Percentiles rank a stretch among this genome's conserved stretches.
Conservation (phyloP, 139 green algal genomes). For the Eudorina sp. region DNA sequence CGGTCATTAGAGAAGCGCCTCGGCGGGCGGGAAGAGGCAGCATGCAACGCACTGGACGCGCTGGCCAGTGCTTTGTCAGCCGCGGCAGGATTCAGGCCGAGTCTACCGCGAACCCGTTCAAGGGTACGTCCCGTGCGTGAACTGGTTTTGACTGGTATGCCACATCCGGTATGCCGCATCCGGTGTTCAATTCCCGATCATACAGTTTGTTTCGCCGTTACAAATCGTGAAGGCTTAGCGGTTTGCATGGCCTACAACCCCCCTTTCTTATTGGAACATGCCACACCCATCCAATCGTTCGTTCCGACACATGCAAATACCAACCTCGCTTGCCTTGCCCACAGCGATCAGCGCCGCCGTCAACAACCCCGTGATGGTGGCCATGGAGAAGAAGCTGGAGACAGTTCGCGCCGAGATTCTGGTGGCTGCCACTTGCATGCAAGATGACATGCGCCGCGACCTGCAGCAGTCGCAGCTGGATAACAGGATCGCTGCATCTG, state of each 20-base stretch:
- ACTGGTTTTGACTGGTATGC: no score
- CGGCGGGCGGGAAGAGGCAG: constrained; percentile 1
- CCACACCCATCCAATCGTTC: no score
- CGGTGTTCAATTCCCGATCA: no score
- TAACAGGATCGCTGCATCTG: background rate
- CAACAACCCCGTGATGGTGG: constrained; percentile 47
- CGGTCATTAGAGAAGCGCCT: constrained; percentile 14
- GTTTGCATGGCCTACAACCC: no score
- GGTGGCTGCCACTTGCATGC: background rate
- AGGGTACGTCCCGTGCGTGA: constrained; percentile 45
- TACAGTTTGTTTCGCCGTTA: no score
- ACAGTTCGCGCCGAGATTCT: background rate
- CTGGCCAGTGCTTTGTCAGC: background rate
- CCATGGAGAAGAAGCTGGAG: constrained; percentile 42
- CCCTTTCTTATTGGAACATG: no score
- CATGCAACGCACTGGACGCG: background rate
- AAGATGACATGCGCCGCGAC: constrained; percentile 22
- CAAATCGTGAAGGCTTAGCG: no score
- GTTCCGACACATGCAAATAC: no score
- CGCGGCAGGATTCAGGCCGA: constrained; percentile 1
- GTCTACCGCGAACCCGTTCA: constrained; percentile 38
- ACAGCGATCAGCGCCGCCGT: constrained; percentile 38
- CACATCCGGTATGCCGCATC: no score
- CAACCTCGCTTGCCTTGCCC: no score
- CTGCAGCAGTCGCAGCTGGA: constrained; percentile 6